These are phyloP conservation scores for Phytophthora vignae DNA, from an alignment of 352 stramenopile species.

Conservation along the genomic window DNA sequence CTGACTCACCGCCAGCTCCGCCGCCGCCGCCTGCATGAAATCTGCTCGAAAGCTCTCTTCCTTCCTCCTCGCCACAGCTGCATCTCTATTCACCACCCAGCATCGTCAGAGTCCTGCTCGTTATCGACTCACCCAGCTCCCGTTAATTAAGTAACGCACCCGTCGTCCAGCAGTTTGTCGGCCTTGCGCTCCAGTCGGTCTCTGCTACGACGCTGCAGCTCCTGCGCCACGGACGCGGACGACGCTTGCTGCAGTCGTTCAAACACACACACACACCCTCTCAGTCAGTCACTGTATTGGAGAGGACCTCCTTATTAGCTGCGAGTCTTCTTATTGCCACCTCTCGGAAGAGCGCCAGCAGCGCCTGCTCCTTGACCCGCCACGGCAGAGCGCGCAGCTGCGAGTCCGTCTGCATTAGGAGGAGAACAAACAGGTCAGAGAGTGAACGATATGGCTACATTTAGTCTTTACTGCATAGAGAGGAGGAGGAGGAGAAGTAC, in stretches of 20 bases:
- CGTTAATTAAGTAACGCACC: constrained; percentile 6
- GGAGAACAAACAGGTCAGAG: neutral
- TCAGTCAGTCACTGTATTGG: neutral
- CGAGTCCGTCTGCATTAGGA: constrained; percentile 34
- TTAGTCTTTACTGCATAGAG: neutral
- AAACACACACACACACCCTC: neutral
- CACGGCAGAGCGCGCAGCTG: constrained; percentile 61
- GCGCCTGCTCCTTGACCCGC: constrained; percentile 53
- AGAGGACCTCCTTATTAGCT: neutral
- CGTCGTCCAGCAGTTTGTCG: constrained; percentile 50
- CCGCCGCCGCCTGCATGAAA: constrained; percentile 62
- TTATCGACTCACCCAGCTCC: neutral
- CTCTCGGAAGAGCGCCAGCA: constrained; percentile 63
- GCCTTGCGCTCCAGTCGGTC: constrained; percentile 61
- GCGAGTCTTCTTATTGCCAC: constrained; percentile 1
- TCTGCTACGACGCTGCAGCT: constrained; percentile 38
- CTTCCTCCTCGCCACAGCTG: constrained; percentile 48
- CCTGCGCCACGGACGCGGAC: constrained; percentile 42
- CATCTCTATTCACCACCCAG: constrained; percentile 40
- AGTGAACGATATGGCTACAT: neutral
- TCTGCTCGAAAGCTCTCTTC: constrained; percentile 66
- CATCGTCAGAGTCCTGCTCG: neutral
- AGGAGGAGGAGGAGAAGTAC: neutral
- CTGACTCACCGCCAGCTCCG: constrained; percentile 52
- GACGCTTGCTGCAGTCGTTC: constrained; percentile 47